Percentiles rank a stretch among this genome's conserved stretches.
phyloP scores from a whole-genome alignment of 164 flowering plant genomes.

The Magnolia sinica region DNA sequence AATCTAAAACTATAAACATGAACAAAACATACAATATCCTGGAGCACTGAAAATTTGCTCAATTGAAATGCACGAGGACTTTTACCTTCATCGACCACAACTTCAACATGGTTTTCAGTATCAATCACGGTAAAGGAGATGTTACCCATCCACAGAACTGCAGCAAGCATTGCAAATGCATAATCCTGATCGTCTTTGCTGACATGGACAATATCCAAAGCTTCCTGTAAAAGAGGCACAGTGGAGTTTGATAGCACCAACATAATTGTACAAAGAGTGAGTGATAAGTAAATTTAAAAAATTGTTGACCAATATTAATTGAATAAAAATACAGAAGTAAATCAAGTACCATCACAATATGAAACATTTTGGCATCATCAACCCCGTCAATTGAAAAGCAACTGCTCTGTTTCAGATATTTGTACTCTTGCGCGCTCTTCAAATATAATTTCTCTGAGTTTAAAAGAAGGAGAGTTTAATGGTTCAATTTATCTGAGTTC shows the following conservation, averaged over 20 bases:
- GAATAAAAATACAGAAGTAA: not conserved
- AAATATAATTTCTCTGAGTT: conserved; percentile 72
- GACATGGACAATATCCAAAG: conserved; percentile 86
- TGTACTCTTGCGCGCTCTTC: conserved; percentile 66
- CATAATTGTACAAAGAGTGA: not conserved
- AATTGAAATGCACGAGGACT: not conserved
- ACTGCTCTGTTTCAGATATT: conserved; percentile 80
- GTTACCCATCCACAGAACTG: conserved; percentile 95
- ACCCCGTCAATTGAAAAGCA: conserved; percentile 74
- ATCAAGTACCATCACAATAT: conserved; percentile 53
- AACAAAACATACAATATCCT: not conserved
- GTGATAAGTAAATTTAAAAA: not conserved
- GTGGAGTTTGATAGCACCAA: not conserved
- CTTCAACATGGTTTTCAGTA: conserved; percentile 93
- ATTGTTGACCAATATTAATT: not conserved
- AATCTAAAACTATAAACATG: not conserved
- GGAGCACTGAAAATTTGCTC: not conserved
- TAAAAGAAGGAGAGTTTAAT: not conserved
- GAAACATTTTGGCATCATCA: conserved; percentile 86
- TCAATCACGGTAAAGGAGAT: conserved; percentile 74
- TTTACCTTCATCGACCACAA: conserved; percentile 85
- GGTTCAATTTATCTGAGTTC: not conserved
- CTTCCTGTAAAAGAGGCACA: conserved; percentile 55
- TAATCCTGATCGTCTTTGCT: conserved; percentile 87
- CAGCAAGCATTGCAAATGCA: conserved; percentile 93